Evolutionary conservation across 2,329 filamentous ascomycete genomes (phyloP).

Genomic region (Amphichorda felina): DNA sequence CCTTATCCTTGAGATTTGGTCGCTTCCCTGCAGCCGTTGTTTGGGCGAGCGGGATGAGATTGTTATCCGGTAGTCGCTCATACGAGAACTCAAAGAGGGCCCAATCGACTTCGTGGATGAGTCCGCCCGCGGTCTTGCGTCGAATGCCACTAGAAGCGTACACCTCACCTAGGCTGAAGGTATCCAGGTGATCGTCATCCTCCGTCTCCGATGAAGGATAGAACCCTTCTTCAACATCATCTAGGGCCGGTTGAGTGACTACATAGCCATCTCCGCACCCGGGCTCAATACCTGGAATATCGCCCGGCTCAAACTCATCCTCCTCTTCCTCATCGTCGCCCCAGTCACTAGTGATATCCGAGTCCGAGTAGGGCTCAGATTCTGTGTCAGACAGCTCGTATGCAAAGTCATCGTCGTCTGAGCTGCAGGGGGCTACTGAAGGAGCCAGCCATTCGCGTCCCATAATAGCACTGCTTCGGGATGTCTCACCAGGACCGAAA

Average conservation of each 20-base stretch:
- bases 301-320: slow-evolving; percentile 51
- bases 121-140: slow-evolving; percentile 56
- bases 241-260: slow-evolving; percentile 83
- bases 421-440: slow-evolving; percentile 26
- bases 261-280: slow-evolving; percentile 67
- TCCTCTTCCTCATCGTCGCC: slow-evolving; percentile 39
- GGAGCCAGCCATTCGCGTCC: slow-evolving; percentile 30
- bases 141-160: slow-evolving; percentile 86
- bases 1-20: slow-evolving; percentile 5
- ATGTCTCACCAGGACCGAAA: slow-evolving; percentile 14
- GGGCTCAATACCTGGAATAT: slow-evolving; percentile 66
- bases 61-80: slow-evolving; percentile 58
- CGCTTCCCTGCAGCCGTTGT: slow-evolving; percentile 6
- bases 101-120: slow-evolving; percentile 93
- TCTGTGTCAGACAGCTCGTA: slow-evolving; percentile 53
- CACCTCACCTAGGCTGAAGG: slow-evolving; percentile 69
- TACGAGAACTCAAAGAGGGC: slow-evolving; percentile 73
- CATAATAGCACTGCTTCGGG: slow-evolving; percentile 26
- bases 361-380: slow-evolving; percentile 38
- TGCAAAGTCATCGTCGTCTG: slow-evolving; percentile 43
- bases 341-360: slow-evolving; percentile 40
- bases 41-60: slow-evolving; percentile 44
- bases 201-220: slow-evolving; percentile 61
- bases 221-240: slow-evolving; percentile 74
- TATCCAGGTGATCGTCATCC: slow-evolving; percentile 73